Evolutionary conservation across 768 basidiomycete genomes (phyloP).

Genomic region (Lentinula sp.): DNA sequence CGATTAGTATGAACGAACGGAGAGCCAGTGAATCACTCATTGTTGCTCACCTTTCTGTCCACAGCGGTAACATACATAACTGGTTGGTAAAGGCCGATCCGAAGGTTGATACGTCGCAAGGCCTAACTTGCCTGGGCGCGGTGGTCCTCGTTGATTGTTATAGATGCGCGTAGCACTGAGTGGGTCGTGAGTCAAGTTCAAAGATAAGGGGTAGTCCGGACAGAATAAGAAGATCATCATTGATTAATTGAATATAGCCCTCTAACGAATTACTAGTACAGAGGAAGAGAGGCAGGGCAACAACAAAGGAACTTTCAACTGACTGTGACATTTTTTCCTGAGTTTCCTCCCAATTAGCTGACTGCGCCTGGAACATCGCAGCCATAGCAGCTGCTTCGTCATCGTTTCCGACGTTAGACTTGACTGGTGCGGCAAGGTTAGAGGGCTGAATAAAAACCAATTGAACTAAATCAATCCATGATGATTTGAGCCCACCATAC

Average conservation of each 20-base stretch:
- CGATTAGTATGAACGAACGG: slow-evolving; percentile 1
- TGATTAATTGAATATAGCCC: slow-evolving; percentile 56
- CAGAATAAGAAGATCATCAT: slow-evolving; percentile 29
- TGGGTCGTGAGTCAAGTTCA: slow-evolving; percentile 40
- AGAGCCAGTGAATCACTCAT: not conserved
- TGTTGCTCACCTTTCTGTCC: slow-evolving; percentile 81
- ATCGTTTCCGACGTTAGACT: slow-evolving; percentile 44
- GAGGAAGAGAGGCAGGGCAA: slow-evolving; percentile 28
- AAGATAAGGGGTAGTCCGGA: not conserved
- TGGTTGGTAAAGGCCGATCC: slow-evolving; percentile 82
- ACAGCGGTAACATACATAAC: slow-evolving; percentile 98
- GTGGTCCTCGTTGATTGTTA: slow-evolving; percentile 56
- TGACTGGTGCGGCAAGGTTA: slow-evolving; percentile 22
- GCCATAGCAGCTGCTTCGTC: slow-evolving; percentile 95
- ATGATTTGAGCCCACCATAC: slow-evolving; percentile 24
- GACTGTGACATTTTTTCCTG: slow-evolving; percentile 99
- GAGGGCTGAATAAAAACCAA: slow-evolving; percentile 1
- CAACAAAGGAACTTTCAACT: slow-evolving; percentile 33
- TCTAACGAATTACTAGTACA: not conserved
- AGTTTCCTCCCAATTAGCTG: slow-evolving; percentile 95
- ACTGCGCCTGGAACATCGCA: slow-evolving; percentile 96
- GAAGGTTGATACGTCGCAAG: slow-evolving; percentile 45
- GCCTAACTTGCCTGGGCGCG: slow-evolving; percentile 56
- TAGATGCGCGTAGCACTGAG: slow-evolving; percentile 63
- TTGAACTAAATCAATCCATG: slow-evolving; percentile 10